Conservation (phyloP, 306 rosid genomes). For the barrel medic (Medicago truncatula) region MtrunA17r5.0-ANR NC_053048.1:3355001-3355500, state of each 20-base stretch:
- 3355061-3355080: constrained; percentile 31
- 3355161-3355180: constrained; percentile 93
- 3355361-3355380: constrained; percentile 31
- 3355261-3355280: constrained; percentile 23
- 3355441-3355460: too few species aligned
- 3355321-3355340: constrained; percentile 10
- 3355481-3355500: too few species aligned
- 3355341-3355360: background rate
- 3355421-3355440: too few species aligned
- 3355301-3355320: constrained; percentile 18
- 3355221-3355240: constrained; percentile 88
- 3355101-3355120: constrained; percentile 14
- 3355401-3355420: too few species aligned
- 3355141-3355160: constrained; percentile 88
- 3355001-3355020: constrained; percentile 33
- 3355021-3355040: constrained; percentile 3
- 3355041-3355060: constrained; percentile 19
- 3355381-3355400: too few species aligned
- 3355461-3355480: too few species aligned
- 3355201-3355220: constrained; percentile 92
- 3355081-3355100: background rate
- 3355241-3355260: constrained; percentile 52
- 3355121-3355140: constrained; percentile 54
- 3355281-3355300: constrained; percentile 43
- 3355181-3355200: constrained; percentile 98